Conservation (phyloP, 345 rosid species). For the Turnera subulata region DNA sequence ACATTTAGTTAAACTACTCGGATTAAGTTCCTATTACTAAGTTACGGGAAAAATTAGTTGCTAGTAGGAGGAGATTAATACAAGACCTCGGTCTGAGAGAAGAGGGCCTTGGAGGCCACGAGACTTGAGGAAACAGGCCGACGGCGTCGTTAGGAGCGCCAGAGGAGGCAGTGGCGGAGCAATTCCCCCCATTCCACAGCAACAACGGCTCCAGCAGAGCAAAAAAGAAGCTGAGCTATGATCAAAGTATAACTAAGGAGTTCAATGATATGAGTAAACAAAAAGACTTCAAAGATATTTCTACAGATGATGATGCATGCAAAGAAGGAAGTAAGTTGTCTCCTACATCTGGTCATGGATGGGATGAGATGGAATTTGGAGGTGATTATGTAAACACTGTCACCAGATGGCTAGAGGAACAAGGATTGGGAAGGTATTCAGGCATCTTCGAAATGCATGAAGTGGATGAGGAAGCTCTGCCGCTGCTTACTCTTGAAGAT, state of each 20-base stretch:
- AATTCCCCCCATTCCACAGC: constrained; percentile 68
- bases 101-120: constrained; percentile 64
- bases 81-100: constrained; percentile 82
- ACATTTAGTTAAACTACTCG: background rate
- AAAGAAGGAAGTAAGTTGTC: constrained; percentile 13
- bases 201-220: background rate
- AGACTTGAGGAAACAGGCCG: constrained; percentile 53
- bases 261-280: constrained; percentile 10
- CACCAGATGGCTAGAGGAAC: constrained; percentile 43
- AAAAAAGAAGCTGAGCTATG: background rate
- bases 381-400: constrained; percentile 23
- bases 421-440: constrained; percentile 47
- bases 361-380: constrained; percentile 16
- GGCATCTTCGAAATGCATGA: constrained; percentile 45
- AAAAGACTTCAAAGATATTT: constrained; percentile 11
- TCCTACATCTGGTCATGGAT: constrained; percentile 8
- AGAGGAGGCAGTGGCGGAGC: constrained; percentile 58
- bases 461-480: constrained; percentile 51
- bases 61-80: constrained; percentile 4
- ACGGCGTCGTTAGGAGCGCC: constrained; percentile 60
- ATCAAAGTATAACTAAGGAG: no score
- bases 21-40: background rate
- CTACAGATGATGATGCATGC: constrained; percentile 18
- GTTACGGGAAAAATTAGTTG: background rate
- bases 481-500: constrained; percentile 50